Conservation (phyloP, 345 rosid species). For the Stellera chamaejasme region DNA sequence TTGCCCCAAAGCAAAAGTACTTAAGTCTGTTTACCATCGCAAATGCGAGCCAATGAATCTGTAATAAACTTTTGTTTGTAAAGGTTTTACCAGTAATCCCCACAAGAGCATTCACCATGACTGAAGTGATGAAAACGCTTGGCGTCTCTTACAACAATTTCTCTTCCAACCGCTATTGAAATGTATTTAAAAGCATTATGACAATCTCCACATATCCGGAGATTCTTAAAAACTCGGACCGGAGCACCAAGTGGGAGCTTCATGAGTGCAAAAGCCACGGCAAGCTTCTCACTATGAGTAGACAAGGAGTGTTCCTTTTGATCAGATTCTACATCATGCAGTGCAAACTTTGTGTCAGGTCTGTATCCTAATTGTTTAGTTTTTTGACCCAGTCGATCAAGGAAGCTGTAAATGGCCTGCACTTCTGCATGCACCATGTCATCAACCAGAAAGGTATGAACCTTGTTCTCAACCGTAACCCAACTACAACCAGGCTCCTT, state of each 20-base stretch:
- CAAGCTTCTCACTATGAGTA: slow-evolving; percentile 37
- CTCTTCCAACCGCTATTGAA: slow-evolving; percentile 10
- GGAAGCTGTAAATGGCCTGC: slow-evolving; percentile 22
- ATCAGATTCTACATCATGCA: slow-evolving; percentile 24
- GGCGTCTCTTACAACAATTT: slow-evolving; percentile 9
- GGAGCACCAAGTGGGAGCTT: slow-evolving; percentile 25
- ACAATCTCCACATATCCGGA: slow-evolving; percentile 30
- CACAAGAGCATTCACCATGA: slow-evolving; percentile 14
- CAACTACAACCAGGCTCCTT: slow-evolving; percentile 55
- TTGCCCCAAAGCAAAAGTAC: no score
- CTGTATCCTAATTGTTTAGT: slow-evolving; percentile 31
- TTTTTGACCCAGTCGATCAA: slow-evolving; percentile 16
- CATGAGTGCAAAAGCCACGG: slow-evolving; percentile 36
- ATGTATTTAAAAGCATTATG: slow-evolving; percentile 16
- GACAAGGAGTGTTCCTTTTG: slow-evolving; percentile 21
- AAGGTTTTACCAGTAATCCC: slow-evolving; percentile 6
- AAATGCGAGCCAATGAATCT: no score
- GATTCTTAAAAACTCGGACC: slow-evolving; percentile 33
- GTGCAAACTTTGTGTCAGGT: slow-evolving; percentile 24
- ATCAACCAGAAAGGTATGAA: slow-evolving; percentile 38
- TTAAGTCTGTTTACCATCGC: no score
- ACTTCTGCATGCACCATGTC: slow-evolving; percentile 37
- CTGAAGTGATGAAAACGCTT: slow-evolving; percentile 14
- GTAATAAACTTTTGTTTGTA: no score
- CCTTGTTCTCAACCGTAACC: slow-evolving; percentile 37